Conservation (phyloP, 192 early-diverging fungal genomes). For the Phlyctochytrium planicorne region DNA sequence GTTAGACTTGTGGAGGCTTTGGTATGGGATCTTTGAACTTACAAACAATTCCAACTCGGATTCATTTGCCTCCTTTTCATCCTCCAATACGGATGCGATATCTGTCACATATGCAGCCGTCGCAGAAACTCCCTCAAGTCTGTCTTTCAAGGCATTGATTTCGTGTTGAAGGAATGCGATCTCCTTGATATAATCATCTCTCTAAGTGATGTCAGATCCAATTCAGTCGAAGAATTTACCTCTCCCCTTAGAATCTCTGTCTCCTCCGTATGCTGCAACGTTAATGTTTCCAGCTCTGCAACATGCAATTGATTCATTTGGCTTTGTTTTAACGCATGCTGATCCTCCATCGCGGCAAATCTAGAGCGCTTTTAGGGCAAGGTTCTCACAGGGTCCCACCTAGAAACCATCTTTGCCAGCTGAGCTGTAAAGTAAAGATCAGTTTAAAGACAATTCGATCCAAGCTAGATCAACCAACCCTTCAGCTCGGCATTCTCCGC, state of each 20-base stretch:
- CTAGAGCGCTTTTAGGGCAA: no score
- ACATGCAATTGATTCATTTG: not conserved
- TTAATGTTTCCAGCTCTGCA: not conserved
- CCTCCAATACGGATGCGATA: not conserved
- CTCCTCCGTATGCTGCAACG: not conserved
- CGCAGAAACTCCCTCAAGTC: not conserved
- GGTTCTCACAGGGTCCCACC: no score
- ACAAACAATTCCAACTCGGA: not conserved
- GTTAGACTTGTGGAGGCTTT: no score
- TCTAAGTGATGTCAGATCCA: not conserved
- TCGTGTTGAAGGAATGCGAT: not conserved
- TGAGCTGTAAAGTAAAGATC: no score
- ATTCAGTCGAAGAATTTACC: not conserved
- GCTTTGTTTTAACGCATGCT: not conserved
- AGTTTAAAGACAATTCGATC: no score
- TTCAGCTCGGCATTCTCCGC: not conserved
- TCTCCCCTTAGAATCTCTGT: not conserved
- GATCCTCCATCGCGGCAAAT: not conserved
- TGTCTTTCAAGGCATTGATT: not conserved
- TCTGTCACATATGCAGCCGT: not conserved
- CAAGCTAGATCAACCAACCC: no score
- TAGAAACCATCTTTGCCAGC: no score
- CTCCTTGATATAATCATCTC: not conserved
- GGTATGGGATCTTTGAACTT: not conserved
- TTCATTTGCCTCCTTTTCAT: not conserved